A percentile compares a stretch with the other conserved stretches of the same genome.
phyloP scores from a whole-genome alignment of 2,329 filamentous ascomycete species.

The Alternaria burnsii region DNA sequence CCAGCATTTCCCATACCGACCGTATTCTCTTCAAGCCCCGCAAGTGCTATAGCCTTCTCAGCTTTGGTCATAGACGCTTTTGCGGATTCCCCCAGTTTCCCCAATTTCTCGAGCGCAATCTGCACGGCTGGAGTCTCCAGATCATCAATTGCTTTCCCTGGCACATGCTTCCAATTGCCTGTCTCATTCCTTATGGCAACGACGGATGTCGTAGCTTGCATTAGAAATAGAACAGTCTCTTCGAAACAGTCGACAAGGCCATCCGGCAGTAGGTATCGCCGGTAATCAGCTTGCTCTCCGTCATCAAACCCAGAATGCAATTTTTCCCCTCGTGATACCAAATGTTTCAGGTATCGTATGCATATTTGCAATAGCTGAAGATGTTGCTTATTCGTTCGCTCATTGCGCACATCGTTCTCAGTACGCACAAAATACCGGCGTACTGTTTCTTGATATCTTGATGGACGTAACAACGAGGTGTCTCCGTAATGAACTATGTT shows the following conservation, averaged over 20 bases:
- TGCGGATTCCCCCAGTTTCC: slow-evolving; percentile 6
- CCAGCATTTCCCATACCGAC: slow-evolving; percentile 4
- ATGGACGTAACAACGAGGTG: background rate
- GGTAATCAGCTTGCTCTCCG: background rate
- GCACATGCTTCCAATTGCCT: background rate
- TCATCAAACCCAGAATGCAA: background rate
- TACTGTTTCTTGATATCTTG: background rate
- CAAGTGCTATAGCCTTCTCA: slow-evolving; percentile 13
- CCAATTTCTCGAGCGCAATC: slow-evolving; percentile 7
- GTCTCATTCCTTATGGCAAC: slow-evolving; percentile 1
- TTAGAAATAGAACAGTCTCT: slow-evolving; percentile 12
- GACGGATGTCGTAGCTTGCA: slow-evolving; percentile 7
- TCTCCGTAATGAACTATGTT: slow-evolving; percentile 3
- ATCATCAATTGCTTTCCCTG: background rate
- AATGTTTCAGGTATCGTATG: slow-evolving; percentile 2
- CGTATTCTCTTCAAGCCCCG: background rate
- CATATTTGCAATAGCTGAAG: slow-evolving; percentile 6
- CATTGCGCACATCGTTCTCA: slow-evolving; percentile 4
- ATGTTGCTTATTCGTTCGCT: slow-evolving; percentile 2
- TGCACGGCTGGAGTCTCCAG: background rate
- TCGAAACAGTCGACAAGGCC: slow-evolving; percentile 19
- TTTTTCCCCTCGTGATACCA: slow-evolving; percentile 10
- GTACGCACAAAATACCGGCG: background rate
- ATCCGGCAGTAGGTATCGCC: slow-evolving; percentile 5
- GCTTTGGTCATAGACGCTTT: slow-evolving; percentile 14